Base-by-base conservation (phyloP, 2,329 filamentous ascomycete genomes). In the Penicillium thymicola region DNA sequence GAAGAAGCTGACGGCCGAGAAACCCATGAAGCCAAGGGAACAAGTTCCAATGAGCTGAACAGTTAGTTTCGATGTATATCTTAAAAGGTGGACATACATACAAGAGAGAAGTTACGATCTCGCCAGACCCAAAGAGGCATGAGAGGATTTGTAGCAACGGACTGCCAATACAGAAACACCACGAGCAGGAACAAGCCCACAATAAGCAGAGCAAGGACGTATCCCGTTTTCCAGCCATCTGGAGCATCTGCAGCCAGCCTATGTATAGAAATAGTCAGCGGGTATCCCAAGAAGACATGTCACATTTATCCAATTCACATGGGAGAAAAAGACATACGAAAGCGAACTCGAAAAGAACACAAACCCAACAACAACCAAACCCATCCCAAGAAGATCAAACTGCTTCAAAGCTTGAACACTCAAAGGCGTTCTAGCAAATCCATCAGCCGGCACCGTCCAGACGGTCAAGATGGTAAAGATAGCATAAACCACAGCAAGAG, bases 41-140 rank as follows among this genome's bases (percentile, higher is more conserved):
- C 86, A 74, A 5, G 82, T 80, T 6, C 75, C 64, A 40, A 88
- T 82, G 27, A 86, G 77, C 79, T 83, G 54, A 34, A 7, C 11
- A 6, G 45, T 61, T 38, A 59, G 47, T 27, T 45, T 27, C 2
- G 11, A 30, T 23, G 1, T 30, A 23, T 9, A n/a, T 4, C 23
- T 9, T 23, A 21, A 11, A 21, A 66, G 32, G 10, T 11, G 10
- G n/a, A 1, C 16, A 42, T 5, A 59, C 78, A 62, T 68, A 85
- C 81, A 28, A 89, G 70, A 3, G 82, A 82, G 68, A 89, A 89
- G 61, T 88, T 85, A 5, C 79, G 75, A 61, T 89, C 85, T 51
- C 75, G 77, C 81, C 81, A 85, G 16, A 84, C 75, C 68, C 76
- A 72, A 5, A 80, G 76, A n/a, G 80, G 78, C 77, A 85, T 82